A percentile compares a stretch with the other conserved stretches of the same genome.
Evolutionary conservation across 352 stramenopile genomes (phyloP).

Genomic region (Pythium dissotocum): DNA sequence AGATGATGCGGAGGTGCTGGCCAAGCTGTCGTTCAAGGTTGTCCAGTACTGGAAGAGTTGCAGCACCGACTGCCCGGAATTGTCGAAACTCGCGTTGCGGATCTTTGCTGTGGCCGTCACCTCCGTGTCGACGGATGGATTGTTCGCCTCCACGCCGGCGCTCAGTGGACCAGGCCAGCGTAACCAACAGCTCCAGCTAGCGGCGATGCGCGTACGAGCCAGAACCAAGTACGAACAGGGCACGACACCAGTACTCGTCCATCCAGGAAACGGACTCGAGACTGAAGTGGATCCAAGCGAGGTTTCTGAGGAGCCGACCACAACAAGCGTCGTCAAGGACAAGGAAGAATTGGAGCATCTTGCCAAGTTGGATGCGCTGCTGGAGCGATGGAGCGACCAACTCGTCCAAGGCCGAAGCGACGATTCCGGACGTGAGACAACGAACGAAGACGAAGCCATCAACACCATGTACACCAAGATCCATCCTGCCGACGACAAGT

Average conservation of each 20-base stretch:
- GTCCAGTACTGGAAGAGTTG: conserved; percentile 33
- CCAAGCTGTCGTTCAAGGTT: conserved; percentile 23
- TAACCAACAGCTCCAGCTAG: conserved; percentile 10
- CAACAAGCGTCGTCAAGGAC: background rate
- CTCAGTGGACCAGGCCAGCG: background rate
- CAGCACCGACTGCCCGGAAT: conserved; percentile 28
- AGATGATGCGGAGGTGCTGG: conserved; percentile 19
- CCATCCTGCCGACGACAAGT: conserved; percentile 29
- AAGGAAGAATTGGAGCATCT: conserved; percentile 1
- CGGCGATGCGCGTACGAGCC: conserved; percentile 18
- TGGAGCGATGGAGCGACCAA: conserved; percentile 24
- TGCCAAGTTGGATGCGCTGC: conserved; percentile 13
- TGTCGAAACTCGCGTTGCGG: conserved; percentile 27
- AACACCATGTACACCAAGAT: conserved; percentile 28
- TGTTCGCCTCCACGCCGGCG: conserved; percentile 10
- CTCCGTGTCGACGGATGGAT: conserved; percentile 18
- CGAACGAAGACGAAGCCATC: conserved; percentile 30
- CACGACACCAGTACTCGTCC: background rate
- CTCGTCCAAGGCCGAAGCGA: conserved; percentile 4
- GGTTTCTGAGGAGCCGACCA: background rate
- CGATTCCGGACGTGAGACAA: conserved; percentile 2
- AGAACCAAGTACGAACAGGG: conserved; percentile 26
- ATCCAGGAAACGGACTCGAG: background rate
- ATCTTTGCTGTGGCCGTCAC: conserved; percentile 27
- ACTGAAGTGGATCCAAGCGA: background rate